These are phyloP conservation scores for Rhizoclosmatium sp. DNA, from an alignment of 192 early-diverging fungal species.

Conservation along the genomic window DNA sequence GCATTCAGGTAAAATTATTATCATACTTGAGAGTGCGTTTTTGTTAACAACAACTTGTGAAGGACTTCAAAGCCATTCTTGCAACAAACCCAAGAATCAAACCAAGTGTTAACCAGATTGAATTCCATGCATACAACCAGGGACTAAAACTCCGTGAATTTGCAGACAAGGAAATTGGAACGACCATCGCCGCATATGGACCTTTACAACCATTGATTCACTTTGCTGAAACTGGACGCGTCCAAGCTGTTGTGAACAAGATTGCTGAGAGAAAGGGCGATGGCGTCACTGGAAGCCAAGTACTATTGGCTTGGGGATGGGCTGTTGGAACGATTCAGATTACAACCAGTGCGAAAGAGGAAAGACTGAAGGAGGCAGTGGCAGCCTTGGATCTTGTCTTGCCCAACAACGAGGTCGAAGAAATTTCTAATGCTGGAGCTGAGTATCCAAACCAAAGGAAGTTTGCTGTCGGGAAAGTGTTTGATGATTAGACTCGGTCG, in stretches of 20 bases:
- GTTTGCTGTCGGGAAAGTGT: too few relatives aligned
- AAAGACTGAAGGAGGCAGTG: conserved; percentile 33
- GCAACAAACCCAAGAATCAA: not conserved
- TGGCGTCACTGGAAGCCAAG: conserved; percentile 18
- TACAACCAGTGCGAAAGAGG: conserved; percentile 30
- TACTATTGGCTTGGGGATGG: conserved; percentile 32
- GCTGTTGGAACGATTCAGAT: conserved; percentile 14
- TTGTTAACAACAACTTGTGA: too few relatives aligned
- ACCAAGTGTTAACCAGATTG: conserved; percentile 40
- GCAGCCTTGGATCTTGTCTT: conserved; percentile 23
- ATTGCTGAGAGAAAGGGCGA: conserved; percentile 12
- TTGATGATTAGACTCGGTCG: too few relatives aligned
- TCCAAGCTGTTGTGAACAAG: not conserved
- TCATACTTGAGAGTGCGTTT: too few relatives aligned
- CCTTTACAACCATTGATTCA: conserved; percentile 47
- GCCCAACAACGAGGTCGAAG: not conserved
- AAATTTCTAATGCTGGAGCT: conserved; percentile 8
- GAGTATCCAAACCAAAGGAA: too few relatives aligned
- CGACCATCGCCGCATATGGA: conserved; percentile 40
- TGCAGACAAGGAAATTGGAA: not conserved
- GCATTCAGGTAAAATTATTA: conserved; percentile 18
- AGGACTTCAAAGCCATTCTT: conserved; percentile 24
- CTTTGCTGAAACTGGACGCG: conserved; percentile 30
- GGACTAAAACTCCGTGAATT: conserved; percentile 15
- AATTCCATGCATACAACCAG: conserved; percentile 47